Conservation (phyloP, 768 basidiomycete species). For the Suillus subalutaceus region DNA sequence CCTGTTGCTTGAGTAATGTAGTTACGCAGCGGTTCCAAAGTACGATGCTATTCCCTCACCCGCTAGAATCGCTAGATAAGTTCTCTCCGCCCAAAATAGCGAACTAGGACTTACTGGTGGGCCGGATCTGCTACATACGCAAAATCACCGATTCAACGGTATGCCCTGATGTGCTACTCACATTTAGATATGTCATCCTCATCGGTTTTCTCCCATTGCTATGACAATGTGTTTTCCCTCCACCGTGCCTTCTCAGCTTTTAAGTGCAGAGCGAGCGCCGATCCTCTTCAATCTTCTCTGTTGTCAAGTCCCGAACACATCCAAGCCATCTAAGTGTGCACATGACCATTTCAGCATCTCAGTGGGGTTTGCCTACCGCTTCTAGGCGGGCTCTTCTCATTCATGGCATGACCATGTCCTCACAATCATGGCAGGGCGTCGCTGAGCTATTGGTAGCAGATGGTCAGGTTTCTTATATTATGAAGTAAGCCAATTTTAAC, state of each 20-base stretch:
- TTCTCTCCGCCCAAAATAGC: not conserved
- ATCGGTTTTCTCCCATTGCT: not conserved
- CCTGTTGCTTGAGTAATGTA: not conserved
- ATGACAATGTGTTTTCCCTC: not conserved
- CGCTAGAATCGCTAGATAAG: not conserved
- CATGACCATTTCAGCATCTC: not conserved
- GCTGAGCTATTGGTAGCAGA: not conserved
- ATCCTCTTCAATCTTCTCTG: not conserved
- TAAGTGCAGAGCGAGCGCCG: not conserved
- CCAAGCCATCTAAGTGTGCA: not conserved
- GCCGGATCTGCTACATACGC: not conserved
- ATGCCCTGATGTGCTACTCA: not conserved
- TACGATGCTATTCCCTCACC: not conserved
- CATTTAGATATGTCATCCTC: not conserved
- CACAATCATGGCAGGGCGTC: not conserved
- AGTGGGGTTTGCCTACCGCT: not conserved
- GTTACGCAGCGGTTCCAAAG: not conserved
- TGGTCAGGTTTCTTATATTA: not conserved
- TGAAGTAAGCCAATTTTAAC: not conserved
- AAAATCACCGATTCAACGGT: not conserved
- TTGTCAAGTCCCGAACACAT: not conserved
- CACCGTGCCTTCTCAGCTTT: not conserved
- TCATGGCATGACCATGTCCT: constrained; percentile 1
- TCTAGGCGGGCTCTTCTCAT: not conserved
- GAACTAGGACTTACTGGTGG: not conserved